Conservation (phyloP, 1,139 yeast species). For the Blastobotrys buckinghamii region DNA sequence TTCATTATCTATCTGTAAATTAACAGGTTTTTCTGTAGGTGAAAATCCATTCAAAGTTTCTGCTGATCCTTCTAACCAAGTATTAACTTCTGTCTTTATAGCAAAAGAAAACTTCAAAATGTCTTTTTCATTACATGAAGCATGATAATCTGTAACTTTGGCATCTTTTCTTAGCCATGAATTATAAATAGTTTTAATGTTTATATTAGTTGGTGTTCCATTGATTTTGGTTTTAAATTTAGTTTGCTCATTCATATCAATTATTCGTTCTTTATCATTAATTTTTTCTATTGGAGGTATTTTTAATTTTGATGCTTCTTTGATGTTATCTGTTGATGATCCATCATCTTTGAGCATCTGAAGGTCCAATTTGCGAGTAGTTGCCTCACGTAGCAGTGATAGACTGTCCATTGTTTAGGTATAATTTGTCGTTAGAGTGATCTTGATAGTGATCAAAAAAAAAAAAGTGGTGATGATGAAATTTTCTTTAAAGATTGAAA, state of each 20-base stretch:
- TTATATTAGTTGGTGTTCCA: slow-evolving; percentile 31
- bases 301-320: slow-evolving; percentile 20
- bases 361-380: slow-evolving; percentile 20
- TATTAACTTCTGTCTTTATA: slow-evolving; percentile 76
- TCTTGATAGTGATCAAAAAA: background rate
- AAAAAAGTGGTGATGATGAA: background rate
- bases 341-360: slow-evolving; percentile 18
- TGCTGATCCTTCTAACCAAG: slow-evolving; percentile 71
- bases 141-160: slow-evolving; percentile 76
- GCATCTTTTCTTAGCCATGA: slow-evolving; percentile 77
- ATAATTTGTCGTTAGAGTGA: background rate
- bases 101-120: slow-evolving; percentile 44
- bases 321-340: slow-evolving; percentile 20
- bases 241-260: slow-evolving; percentile 43
- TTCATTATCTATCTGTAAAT: slow-evolving; percentile 14
- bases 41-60: slow-evolving; percentile 44
- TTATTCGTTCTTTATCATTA: slow-evolving; percentile 17
- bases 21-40: background rate
- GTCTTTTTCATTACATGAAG: slow-evolving; percentile 48
- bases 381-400: slow-evolving; percentile 25
- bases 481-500: background rate
- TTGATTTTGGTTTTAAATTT: slow-evolving; percentile 42
- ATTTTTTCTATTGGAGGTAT: slow-evolving; percentile 24
- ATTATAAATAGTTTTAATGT: slow-evolving; percentile 62
- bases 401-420: slow-evolving; percentile 16